Conservation (phyloP, 768 basidiomycete species). For the Phlebiopsis flavidoalba region DNA sequence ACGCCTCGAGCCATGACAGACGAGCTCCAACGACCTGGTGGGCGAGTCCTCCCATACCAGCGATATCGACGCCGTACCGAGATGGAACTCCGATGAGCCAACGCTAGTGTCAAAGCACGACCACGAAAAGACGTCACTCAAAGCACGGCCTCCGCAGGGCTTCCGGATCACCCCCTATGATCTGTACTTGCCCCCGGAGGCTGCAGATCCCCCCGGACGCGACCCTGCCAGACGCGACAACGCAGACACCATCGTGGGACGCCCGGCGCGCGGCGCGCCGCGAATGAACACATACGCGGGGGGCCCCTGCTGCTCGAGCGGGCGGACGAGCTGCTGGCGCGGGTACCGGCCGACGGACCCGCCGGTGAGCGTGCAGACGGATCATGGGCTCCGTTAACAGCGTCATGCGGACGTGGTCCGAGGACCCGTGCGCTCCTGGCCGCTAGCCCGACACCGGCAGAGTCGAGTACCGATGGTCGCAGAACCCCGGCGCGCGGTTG, state of each 20-base stretch:
- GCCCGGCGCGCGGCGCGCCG: constrained; percentile 20
- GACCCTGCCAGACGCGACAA: constrained; percentile 3
- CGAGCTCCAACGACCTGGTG: neutral
- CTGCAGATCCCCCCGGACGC: neutral
- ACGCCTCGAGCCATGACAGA: neutral
- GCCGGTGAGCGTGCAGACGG: constrained; percentile 40
- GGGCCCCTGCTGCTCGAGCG: constrained; percentile 49
- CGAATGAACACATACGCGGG: constrained; percentile 38
- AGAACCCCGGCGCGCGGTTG: constrained; percentile 49
- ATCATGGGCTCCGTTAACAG: constrained; percentile 83
- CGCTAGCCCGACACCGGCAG: constrained; percentile 52
- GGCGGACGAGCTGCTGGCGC: constrained; percentile 54
- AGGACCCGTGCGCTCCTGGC: constrained; percentile 36
- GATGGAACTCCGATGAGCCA: neutral
- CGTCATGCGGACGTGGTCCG: constrained; percentile 70
- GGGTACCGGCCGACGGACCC: constrained; percentile 60
- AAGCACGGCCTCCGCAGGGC: neutral
- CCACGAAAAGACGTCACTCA: neutral
- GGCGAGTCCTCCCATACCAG: neutral
- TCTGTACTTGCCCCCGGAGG: constrained; percentile 8
- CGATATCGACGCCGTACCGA: neutral
- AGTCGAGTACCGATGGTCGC: constrained; percentile 56
- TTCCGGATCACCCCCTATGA: neutral
- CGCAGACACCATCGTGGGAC: neutral
- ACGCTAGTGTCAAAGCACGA: neutral